Percentiles rank a stretch among this genome's conserved stretches.
phyloP scores from a whole-genome alignment of 768 basidiomycete genomes.

The Tulasnella sp. region DNA sequence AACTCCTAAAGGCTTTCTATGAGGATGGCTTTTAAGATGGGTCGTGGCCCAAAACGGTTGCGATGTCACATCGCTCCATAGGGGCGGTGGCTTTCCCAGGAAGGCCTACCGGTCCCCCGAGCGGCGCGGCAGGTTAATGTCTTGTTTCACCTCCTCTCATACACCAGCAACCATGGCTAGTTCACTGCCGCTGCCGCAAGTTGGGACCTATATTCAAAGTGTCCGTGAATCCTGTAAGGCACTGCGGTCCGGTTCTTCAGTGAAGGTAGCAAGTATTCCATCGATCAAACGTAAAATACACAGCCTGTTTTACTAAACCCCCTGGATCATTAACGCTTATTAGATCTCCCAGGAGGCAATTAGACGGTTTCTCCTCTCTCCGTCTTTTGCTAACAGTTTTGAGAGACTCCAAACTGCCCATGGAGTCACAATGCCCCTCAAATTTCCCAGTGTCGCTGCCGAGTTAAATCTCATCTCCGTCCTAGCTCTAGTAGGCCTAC shows the following conservation, averaged over 20 bases:
- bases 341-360: conserved; percentile 61
- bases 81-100: too few relatives aligned
- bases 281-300: background rate
- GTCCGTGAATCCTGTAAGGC: background rate
- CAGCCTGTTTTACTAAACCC: background rate
- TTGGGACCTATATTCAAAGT: background rate
- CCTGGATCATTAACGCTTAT: background rate
- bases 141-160: background rate
- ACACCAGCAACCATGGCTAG: background rate
- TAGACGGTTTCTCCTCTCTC: conserved; percentile 58
- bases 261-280: background rate
- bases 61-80: too few relatives aligned
- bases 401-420: conserved; percentile 50
- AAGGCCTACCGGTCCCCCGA: too few relatives aligned
- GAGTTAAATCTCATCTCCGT: conserved; percentile 81
- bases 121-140: background rate
- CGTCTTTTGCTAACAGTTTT: conserved; percentile 61
- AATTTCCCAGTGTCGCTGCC: conserved; percentile 64
- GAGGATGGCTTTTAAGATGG: background rate
- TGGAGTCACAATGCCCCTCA: conserved; percentile 72
- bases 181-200: background rate
- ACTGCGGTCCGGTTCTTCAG: background rate
- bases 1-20: background rate
- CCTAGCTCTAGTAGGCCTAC: conserved; percentile 49
- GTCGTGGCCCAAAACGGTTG: background rate